Conservation (phyloP, 2,329 filamentous ascomycete species). For the Thelonectria rubi region DNA sequence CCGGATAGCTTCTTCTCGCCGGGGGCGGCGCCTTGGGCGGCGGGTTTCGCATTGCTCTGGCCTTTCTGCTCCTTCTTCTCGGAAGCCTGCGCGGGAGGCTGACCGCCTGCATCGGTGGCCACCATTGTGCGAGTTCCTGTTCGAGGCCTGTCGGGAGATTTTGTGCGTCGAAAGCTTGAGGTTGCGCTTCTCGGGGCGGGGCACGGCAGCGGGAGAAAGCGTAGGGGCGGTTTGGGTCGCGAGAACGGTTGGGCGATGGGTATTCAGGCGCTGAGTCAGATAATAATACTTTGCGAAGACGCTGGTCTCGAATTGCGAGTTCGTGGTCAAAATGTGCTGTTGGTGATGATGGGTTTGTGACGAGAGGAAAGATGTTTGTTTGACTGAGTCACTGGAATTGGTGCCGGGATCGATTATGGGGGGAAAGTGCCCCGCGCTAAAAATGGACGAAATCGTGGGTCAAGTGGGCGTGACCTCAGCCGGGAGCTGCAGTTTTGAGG, state of each 20-base stretch:
- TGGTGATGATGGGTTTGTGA: conserved; percentile 20
- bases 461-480: conserved; percentile 16
- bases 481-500: background rate
- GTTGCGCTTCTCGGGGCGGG: conserved; percentile 32
- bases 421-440: conserved; percentile 49
- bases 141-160: conserved; percentile 18
- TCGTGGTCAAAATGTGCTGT: background rate
- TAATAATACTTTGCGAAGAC: background rate
- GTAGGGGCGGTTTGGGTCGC: conserved; percentile 10
- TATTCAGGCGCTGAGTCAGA: background rate
- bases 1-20: conserved; percentile 69
- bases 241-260: background rate
- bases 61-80: conserved; percentile 35
- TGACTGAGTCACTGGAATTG: conserved; percentile 48
- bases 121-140: conserved; percentile 42
- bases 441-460: conserved; percentile 17
- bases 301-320: conserved; percentile 1
- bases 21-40: conserved; percentile 30
- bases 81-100: conserved; percentile 39
- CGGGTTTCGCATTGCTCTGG: conserved; percentile 26
- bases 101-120: conserved; percentile 46
- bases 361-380: conserved; percentile 23
- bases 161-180: conserved; percentile 24
- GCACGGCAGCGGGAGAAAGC: conserved; percentile 17
- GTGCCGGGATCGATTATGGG: conserved; percentile 38